A percentile compares a stretch with the other conserved stretches of the same genome.
Conservation (phyloP, 2,329 filamentous ascomycete genomes). For the Neoscytalidium dimidiatum region DNA sequence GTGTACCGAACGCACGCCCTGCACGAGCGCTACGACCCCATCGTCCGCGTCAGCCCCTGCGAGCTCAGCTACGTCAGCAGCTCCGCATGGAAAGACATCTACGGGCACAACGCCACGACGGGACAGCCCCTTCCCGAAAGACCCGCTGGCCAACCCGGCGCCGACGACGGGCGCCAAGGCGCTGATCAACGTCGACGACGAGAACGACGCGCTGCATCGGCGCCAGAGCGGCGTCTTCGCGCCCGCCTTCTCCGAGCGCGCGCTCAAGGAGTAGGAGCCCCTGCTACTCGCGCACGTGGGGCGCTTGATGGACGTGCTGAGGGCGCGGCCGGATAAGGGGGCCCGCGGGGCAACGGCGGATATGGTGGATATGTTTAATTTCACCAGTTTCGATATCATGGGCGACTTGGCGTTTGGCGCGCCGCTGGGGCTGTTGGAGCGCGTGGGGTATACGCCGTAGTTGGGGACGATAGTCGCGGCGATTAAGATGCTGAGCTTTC, state of each 20-base stretch:
- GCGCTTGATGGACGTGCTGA: too few relatives aligned
- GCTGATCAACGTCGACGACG: too few relatives aligned
- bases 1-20: neutral
- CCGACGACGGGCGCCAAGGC: conserved; percentile 22
- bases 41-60: conserved; percentile 43
- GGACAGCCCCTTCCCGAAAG: conserved; percentile 4
- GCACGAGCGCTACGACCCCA: conserved; percentile 37
- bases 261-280: too few relatives aligned
- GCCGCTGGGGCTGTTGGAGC: conserved; percentile 31
- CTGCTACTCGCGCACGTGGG: too few relatives aligned
- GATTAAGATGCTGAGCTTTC: conserved; percentile 15
- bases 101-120: neutral
- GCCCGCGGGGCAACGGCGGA: conserved; percentile 13
- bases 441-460: conserved; percentile 33
- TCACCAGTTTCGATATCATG: conserved; percentile 27
- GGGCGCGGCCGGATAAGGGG: too few relatives aligned
- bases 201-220: too few relatives aligned
- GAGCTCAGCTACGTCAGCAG: conserved; percentile 41
- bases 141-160: conserved; percentile 19
- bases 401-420: conserved; percentile 27
- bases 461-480: conserved; percentile 30
- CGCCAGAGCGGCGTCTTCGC: too few relatives aligned
- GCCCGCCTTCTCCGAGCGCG: too few relatives aligned
- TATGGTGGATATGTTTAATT: conserved; percentile 36
- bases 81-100: conserved; percentile 34